Evolutionary conservation across 2,329 filamentous ascomycete species (phyloP).

Genomic region (Monosporascus sp.): DNA sequence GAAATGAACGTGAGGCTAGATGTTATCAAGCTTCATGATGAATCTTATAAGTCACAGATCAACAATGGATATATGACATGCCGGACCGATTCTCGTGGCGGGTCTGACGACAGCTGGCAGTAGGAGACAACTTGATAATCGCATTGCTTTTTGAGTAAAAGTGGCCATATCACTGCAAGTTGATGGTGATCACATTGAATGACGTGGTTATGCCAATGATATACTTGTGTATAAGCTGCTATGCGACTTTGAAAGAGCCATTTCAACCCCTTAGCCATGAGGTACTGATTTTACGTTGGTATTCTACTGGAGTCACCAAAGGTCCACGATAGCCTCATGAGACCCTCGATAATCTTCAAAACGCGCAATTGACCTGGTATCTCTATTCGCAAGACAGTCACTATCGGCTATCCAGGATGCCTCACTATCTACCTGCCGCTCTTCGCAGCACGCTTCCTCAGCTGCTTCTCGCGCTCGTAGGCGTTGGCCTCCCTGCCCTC

Average conservation of each 20-base stretch:
- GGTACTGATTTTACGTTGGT: too few relatives aligned
- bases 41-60: too few relatives aligned
- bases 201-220: too few relatives aligned
- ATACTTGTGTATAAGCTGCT: too few relatives aligned
- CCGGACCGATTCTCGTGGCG: neutral
- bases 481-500: conserved; percentile 81
- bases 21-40: neutral
- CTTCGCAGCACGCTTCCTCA: conserved; percentile 61
- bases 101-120: neutral
- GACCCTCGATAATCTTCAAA: neutral
- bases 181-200: too few relatives aligned
- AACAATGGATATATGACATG: neutral
- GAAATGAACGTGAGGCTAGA: too few relatives aligned
- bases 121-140: too few relatives aligned
- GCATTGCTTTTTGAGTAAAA: too few relatives aligned
- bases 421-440: conserved; percentile 14
- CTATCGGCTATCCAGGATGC: neutral
- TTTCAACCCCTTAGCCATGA: too few relatives aligned
- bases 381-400: neutral
- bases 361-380: neutral
- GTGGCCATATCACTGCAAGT: too few relatives aligned
- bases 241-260: too few relatives aligned
- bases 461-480: conserved; percentile 81
- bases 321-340: neutral
- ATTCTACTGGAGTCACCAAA: too few relatives aligned